phyloP scores from a whole-genome alignment of 176 grass and related monocot genomes.

The Oryza brachyantha region DNA sequence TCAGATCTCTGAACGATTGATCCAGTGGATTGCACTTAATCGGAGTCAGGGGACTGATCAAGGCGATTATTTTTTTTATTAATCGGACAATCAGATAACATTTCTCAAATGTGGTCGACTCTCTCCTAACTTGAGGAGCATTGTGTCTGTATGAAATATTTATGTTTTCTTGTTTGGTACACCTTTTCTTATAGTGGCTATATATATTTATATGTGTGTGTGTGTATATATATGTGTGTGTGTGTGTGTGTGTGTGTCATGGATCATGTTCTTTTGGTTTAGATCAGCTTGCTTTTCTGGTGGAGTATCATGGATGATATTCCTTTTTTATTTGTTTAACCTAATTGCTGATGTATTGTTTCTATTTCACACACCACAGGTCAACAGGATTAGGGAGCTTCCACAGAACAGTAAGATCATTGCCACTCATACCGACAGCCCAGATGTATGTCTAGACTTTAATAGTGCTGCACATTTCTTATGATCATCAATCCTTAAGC shows the following conservation, averaged over 20 bases:
- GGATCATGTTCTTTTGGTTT: too few relatives aligned
- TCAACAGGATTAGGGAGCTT: conserved; percentile 98
- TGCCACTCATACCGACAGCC: conserved; percentile 93
- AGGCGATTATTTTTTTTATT: too few relatives aligned
- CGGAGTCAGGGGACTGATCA: too few relatives aligned
- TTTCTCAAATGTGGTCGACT: too few relatives aligned
- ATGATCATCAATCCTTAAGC: background rate
- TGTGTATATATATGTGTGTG: too few relatives aligned
- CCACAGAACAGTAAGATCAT: conserved; percentile 91
- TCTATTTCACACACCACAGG: conserved; percentile 46
- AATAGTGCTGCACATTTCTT: conserved; percentile 16
- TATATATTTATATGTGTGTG: too few relatives aligned
- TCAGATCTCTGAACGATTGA: too few relatives aligned
- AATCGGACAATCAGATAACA: too few relatives aligned
- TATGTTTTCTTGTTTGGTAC: background rate
- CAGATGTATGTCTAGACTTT: conserved; percentile 60
- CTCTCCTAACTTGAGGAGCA: background rate
- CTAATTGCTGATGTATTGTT: background rate
- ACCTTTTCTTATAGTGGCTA: background rate
- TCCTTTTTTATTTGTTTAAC: background rate
- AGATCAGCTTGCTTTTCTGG: conserved; percentile 10
- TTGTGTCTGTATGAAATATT: background rate
- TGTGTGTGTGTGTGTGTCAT: too few relatives aligned
- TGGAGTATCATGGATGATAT: background rate
- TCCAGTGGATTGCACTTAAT: too few relatives aligned